Evolutionary conservation across 2,329 filamentous ascomycete genomes (phyloP), one percentile per base, ranked within the genome.

Genomic region (Fusarium buxicola): DNA sequence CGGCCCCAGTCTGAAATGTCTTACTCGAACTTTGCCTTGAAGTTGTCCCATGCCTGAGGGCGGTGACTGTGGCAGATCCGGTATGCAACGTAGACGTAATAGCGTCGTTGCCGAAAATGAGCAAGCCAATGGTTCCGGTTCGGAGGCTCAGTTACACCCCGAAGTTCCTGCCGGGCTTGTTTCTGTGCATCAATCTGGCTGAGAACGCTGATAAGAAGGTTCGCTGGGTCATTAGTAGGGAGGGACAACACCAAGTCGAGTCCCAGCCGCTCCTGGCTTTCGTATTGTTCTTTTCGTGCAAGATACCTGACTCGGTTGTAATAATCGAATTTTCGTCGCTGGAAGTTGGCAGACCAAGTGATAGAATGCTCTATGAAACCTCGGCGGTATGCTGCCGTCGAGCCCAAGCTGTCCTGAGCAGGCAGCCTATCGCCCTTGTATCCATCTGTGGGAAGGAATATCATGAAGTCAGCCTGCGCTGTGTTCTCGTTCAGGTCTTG

Each of bases 381-480:
- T 9, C 21, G 13, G 1, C 8, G n/a, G 3, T 61, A 52, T 9
- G 28, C 58, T 4, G 21, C 34, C 18, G 51, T 45, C 1, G 61
- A 13, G 1, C n/a, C 18, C 12, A 39, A 47, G 7, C 48, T 21
- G 3, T 69, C 65, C 34, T 71, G 56, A 0, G 57, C 36, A 0
- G 56, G 45, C 0, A 69, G 45, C 7, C 7, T 47, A 3, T 63
- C 60, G 11, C 72, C 72, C 11, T 65, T 63, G 18, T 74, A 74
- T 0, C 72, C 72, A n/a, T 74, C 71, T 12, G 62, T 71, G 5
- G 72, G 68, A 10, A 74, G 24, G 27, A 68, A 69, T 5, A 74
- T 71, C 5, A 34, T 58, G 9, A 47, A 70, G 28, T 74, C 71
- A 1, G 72, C 69, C 1, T 69, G 55, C 0, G 65, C 38, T 0